Percentiles rank a stretch among this genome's conserved stretches.
Evolutionary conservation across 2,329 filamentous ascomycete species (phyloP).

Genomic region (Exserohilum turcica): DNA sequence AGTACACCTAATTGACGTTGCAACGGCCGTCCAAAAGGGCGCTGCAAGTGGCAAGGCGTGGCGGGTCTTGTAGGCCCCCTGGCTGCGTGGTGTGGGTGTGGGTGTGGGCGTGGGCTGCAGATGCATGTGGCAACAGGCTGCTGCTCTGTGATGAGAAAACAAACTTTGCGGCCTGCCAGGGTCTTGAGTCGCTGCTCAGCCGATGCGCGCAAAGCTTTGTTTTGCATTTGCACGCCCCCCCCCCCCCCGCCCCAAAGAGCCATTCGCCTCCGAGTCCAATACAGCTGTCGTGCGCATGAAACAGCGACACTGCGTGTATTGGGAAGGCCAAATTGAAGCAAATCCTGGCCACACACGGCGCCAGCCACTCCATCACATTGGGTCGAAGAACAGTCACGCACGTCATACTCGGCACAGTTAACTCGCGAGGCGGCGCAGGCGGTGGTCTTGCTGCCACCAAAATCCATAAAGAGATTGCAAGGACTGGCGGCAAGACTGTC

Average conservation of each 20-base stretch:
- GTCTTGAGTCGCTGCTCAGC: slow-evolving; percentile 10
- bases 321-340: slow-evolving; percentile 68
- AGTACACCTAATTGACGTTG: slow-evolving; percentile 5
- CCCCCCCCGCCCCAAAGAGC: neutral
- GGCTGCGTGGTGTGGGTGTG: slow-evolving; percentile 12
- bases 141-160: slow-evolving; percentile 21
- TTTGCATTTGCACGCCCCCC: no score
- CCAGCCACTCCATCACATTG: slow-evolving; percentile 70
- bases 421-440: slow-evolving; percentile 60
- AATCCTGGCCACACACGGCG: slow-evolving; percentile 76
- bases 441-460: slow-evolving; percentile 79
- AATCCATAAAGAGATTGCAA: slow-evolving; percentile 77
- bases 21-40: slow-evolving; percentile 11
- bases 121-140: slow-evolving; percentile 20
- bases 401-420: slow-evolving; percentile 70
- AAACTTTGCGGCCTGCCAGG: slow-evolving; percentile 12
- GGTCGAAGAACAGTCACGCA: slow-evolving; percentile 79
- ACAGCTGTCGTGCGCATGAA: neutral
- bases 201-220: slow-evolving; percentile 11
- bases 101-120: no score
- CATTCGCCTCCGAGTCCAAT: neutral
- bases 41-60: slow-evolving; percentile 17
- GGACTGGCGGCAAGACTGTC: slow-evolving; percentile 69
- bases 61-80: slow-evolving; percentile 18
- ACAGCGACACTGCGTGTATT: neutral